Evolutionary conservation across 441 rosid genomes (phyloP), one percentile per base, ranked within the genome.

Genomic region (Jatropha multifida): DNA sequence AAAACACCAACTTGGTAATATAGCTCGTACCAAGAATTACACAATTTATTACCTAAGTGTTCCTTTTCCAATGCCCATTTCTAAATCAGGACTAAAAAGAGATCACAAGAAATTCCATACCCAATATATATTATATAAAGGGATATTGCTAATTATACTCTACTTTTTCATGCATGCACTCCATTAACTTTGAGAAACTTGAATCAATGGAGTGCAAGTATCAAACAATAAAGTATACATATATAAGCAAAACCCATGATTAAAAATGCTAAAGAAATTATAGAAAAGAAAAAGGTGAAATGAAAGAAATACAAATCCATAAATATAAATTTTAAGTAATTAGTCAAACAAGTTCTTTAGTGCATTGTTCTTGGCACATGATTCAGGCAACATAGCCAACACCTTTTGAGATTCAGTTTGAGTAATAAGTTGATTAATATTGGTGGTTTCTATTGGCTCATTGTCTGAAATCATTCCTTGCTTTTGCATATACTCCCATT

Each of bases 401-500:
- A 84, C 81, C 81, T 88, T 88, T 58, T 69, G 80, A 56, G 79
- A 78, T 49, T 82, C 85, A 11, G 77, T 76, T 37, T 74, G 85
- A 52, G 55, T 69, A 75, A 58, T 70, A 71, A 70, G 71, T 51
- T 64, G 77, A 77, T 62, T 73, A 14, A 54, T 59, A 59, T 59
- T 32, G 59, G 87, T 37, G 40, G 85, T 69, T n/a, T 67, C 59
- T 60, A 65, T 44, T 48, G 78, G 68, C 61, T 71, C 78, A 37
- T 54, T 54, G n/a, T 4, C 14, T 74, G 67, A n/a, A 18, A 54
- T 77, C 48, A 79, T 84, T 56, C 86, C 89, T 82, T 93, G 94
- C 81, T 82, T 84, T 58, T 85, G 85, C 71, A 93, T 72, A 54
- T 91, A 84, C 15, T 83, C 93, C 96, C 98, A 91, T 78, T 90